Conservation (phyloP, 1,284 basidiomycete genomes). For the Cutaneotrichosporon mucoides region DNA sequence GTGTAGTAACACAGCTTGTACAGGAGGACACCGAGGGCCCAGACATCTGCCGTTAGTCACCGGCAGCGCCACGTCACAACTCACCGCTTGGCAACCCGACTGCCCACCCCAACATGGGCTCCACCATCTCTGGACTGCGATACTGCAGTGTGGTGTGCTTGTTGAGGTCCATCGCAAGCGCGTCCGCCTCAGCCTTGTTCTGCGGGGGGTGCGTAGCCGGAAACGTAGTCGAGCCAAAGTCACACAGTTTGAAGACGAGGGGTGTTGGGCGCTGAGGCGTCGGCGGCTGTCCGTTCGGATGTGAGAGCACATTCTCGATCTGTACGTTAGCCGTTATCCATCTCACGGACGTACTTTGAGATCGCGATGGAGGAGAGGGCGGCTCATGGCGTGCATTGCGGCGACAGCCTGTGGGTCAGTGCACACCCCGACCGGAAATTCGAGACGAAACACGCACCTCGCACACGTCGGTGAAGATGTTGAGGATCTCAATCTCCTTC, state of each 20-base stretch:
- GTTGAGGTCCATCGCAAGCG: constrained; percentile 86
- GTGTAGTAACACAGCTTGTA: constrained; percentile 96
- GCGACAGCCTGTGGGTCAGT: constrained; percentile 61
- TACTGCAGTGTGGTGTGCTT: constrained; percentile 93
- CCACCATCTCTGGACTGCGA: constrained; percentile 97
- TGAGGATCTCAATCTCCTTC: constrained; percentile 91
- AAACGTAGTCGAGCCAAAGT: constrained; percentile 90
- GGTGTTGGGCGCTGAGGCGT: constrained; percentile 52
- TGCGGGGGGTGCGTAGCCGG: constrained; percentile 66
- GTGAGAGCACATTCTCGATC: constrained; percentile 89
- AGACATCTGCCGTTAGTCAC: constrained; percentile 56
- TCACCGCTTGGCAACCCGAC: constrained; percentile 53
- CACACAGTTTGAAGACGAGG: constrained; percentile 86
- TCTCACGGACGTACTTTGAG: constrained; percentile 60
- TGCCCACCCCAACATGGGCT: constrained; percentile 52
- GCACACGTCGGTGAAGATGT: constrained; percentile 94
- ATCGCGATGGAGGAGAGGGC: constrained; percentile 86
- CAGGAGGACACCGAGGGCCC: constrained; percentile 70
- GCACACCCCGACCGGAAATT: background rate
- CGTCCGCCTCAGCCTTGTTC: constrained; percentile 73
- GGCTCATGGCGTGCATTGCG: constrained; percentile 89
- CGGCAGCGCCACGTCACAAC: constrained; percentile 15
- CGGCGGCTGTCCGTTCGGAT: constrained; percentile 48
- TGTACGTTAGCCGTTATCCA: constrained; percentile 13
- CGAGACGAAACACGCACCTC: constrained; percentile 51